Percentiles rank a stretch among this genome's conserved stretches.
Conservation (phyloP, 345 rosid species). For the Syzygium grande region DNA sequence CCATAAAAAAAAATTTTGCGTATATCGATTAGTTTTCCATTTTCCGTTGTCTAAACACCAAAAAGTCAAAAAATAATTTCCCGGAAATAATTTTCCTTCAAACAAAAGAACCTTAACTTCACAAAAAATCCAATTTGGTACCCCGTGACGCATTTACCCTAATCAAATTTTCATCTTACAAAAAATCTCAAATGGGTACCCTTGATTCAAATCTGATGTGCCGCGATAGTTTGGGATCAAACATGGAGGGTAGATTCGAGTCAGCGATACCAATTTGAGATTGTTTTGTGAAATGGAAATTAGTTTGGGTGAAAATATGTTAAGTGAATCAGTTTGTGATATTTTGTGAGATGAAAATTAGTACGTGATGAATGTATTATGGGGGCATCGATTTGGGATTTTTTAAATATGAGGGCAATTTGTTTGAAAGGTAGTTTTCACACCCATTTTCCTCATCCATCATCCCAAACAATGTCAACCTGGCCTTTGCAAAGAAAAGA, state of each 20-base stretch:
- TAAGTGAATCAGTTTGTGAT: neutral
- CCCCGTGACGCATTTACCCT: accelerated
- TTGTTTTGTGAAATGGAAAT: neutral
- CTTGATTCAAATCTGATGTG: neutral
- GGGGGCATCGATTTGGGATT: neutral
- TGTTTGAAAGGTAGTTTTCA: neutral
- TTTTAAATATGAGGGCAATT: neutral
- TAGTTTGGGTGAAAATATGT: neutral
- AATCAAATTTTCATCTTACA: neutral
- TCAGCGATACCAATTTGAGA: accelerated
- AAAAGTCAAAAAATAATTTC: too few relatives aligned
- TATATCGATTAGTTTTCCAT: too few relatives aligned
- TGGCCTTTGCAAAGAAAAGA: neutral
- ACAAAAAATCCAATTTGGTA: accelerated
- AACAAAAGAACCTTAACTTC: neutral
- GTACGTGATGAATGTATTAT: neutral
- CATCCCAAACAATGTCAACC: neutral
- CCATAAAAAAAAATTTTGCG: too few relatives aligned
- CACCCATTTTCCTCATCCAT: neutral
- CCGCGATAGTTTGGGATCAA: neutral
- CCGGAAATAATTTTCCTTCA: too few relatives aligned
- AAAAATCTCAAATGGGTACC: neutral
- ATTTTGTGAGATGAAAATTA: neutral
- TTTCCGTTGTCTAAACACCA: too few relatives aligned
- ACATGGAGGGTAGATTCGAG: neutral